These are phyloP conservation scores for Neurospora sp. DNA, from an alignment of 495 filamentous ascomycete species.

Conservation along the genomic window DNA sequence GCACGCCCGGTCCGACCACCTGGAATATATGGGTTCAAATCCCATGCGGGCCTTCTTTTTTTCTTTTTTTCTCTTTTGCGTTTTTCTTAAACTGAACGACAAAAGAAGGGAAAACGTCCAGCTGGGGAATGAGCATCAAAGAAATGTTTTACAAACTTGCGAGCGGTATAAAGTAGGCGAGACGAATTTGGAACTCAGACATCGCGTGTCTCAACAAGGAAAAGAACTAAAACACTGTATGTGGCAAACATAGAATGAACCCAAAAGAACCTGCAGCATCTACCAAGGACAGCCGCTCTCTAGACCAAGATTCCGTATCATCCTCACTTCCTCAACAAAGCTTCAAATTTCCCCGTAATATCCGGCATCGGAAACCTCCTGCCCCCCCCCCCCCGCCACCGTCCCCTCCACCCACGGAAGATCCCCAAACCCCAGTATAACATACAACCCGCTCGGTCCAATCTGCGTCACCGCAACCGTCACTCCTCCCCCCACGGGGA, in stretches of 20 bases:
- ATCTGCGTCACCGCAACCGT: slow-evolving; percentile 10
- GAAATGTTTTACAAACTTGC: not conserved
- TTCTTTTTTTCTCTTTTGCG: not conserved
- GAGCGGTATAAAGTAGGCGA: not conserved
- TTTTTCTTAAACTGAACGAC: not conserved
- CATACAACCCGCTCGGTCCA: slow-evolving; percentile 12
- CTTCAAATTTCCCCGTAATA: slow-evolving; percentile 17
- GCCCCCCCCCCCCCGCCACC: slow-evolving; percentile 15
- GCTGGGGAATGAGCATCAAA: too few relatives aligned
- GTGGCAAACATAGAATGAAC: not conserved
- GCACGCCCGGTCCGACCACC: not conserved
- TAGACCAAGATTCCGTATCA: not conserved
- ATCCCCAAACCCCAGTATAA: slow-evolving; percentile 16
- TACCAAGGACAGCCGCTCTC: not conserved
- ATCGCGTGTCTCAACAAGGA: not conserved
- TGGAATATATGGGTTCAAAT: not conserved
- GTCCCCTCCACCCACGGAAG: slow-evolving; percentile 13
- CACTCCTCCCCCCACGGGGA: not conserved
- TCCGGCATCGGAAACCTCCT: slow-evolving; percentile 21
- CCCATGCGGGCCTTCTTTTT: not conserved
- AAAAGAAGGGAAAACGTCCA: not conserved
- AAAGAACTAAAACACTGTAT: not conserved
- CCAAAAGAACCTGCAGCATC: not conserved
- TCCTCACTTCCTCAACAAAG: slow-evolving; percentile 1
- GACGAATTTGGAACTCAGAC: not conserved